These are phyloP conservation scores for Boletus pseudopeckii DNA, from an alignment of 768 basidiomycete species.

Conservation along the genomic window DNA sequence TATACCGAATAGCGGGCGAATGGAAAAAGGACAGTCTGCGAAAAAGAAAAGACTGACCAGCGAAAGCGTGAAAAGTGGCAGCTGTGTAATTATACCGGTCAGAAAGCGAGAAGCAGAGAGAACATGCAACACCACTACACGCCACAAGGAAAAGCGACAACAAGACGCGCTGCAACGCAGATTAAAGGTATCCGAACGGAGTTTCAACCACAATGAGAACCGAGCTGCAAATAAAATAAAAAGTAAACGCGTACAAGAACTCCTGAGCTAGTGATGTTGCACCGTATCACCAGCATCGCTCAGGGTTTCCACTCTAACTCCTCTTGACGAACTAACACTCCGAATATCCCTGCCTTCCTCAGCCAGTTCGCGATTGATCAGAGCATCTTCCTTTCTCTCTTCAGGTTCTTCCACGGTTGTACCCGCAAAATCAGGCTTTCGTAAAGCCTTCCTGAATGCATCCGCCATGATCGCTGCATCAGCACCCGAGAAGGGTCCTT, in stretches of 20 bases:
- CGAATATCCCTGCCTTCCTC: slow-evolving; percentile 89
- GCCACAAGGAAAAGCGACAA: slow-evolving; percentile 29
- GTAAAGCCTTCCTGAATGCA: slow-evolving; percentile 83
- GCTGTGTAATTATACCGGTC: slow-evolving; percentile 29
- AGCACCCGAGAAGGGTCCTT: slow-evolving; percentile 72
- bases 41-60: slow-evolving; percentile 21
- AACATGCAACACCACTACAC: slow-evolving; percentile 28
- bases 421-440: slow-evolving; percentile 85
- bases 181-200: slow-evolving; percentile 35
- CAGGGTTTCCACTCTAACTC: slow-evolving; percentile 71
- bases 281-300: slow-evolving; percentile 51
- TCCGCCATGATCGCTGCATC: slow-evolving; percentile 93
- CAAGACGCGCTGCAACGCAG: slow-evolving; percentile 25
- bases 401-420: slow-evolving; percentile 59
- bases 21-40: slow-evolving; percentile 22
- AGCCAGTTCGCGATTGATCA: slow-evolving; percentile 70
- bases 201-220: slow-evolving; percentile 34
- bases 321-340: slow-evolving; percentile 77
- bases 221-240: slow-evolving; percentile 35
- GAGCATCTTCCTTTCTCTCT: slow-evolving; percentile 40
- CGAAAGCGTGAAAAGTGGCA: slow-evolving; percentile 25
- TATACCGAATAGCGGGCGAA: slow-evolving; percentile 30
- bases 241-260: slow-evolving; percentile 34
- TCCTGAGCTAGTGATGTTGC: slow-evolving; percentile 42
- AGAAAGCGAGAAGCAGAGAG: slow-evolving; percentile 31